Conservation (phyloP, 805 yeast species). For the Metahyphopichia silvanorum region DNA sequence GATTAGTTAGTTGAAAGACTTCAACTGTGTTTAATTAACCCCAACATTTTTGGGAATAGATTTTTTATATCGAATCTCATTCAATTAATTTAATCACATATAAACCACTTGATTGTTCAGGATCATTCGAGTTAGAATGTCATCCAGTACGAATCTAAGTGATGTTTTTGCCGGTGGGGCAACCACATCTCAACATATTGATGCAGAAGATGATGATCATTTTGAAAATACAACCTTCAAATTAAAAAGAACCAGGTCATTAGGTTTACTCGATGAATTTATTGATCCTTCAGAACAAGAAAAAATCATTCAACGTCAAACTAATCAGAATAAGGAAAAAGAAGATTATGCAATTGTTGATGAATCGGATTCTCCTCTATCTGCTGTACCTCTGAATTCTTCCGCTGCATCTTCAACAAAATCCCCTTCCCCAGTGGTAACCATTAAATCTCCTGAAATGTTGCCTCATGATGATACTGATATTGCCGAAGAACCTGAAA, state of each 20-base stretch:
- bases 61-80: too few species aligned
- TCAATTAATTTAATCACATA: too few species aligned
- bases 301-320: conserved; percentile 4
- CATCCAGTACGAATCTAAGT: conserved; percentile 9
- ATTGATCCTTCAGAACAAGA: conserved; percentile 40
- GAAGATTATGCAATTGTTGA: background rate
- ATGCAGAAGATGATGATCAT: conserved; percentile 67
- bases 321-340: conserved; percentile 5
- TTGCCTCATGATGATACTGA: conserved; percentile 84
- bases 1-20: too few species aligned
- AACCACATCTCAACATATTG: conserved; percentile 62
- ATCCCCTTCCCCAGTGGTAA: conserved; percentile 8
- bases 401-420: background rate
- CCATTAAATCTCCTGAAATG: conserved; percentile 28
- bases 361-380: background rate
- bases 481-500: conserved; percentile 73
- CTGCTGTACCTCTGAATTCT: background rate
- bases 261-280: conserved; percentile 75
- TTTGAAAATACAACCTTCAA: conserved; percentile 69
- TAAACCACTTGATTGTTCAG: too few species aligned
- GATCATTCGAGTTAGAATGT: too few species aligned
- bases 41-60: too few species aligned
- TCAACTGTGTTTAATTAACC: too few species aligned
- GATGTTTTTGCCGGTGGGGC: conserved; percentile 56
- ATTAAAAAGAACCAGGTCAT: conserved; percentile 75